These are phyloP conservation scores for Capsaspora owczarzaki DNA, from an alignment of 78 protist species.

Conservation along the genomic window DNA sequence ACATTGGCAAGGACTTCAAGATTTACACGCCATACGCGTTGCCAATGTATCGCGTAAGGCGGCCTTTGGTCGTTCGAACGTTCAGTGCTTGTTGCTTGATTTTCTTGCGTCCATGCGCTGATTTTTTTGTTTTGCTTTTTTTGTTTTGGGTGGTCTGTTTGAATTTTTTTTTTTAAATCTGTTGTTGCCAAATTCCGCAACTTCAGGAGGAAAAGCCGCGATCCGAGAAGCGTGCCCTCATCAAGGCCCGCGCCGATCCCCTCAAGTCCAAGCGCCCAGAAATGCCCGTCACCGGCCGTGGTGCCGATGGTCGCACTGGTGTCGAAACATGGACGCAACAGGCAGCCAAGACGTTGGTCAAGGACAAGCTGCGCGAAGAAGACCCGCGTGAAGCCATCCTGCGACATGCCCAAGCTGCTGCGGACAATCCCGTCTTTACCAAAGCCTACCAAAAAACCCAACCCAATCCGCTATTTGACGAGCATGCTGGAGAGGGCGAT, in stretches of 20 bases:
- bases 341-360: too few species aligned
- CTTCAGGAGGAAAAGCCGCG: constrained; percentile 11
- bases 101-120: too few species aligned
- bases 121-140: too few species aligned
- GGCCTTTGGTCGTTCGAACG: too few species aligned
- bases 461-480: neutral
- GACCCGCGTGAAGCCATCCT: constrained; percentile 31
- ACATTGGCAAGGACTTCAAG: too few species aligned
- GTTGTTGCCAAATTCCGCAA: too few species aligned
- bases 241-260: constrained; percentile 13
- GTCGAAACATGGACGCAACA: constrained; percentile 2
- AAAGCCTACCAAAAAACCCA: neutral
- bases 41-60: constrained; percentile 8
- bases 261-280: constrained; percentile 14
- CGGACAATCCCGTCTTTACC: neutral
- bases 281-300: constrained; percentile 12
- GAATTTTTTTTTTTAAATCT: too few species aligned
- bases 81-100: too few species aligned
- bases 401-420: neutral
- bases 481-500: neutral
- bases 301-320: neutral
- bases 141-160: too few species aligned
- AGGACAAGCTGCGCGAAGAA: constrained; percentile 12
- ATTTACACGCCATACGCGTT: constrained; percentile 52
- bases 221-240: neutral